These are phyloP conservation scores for Puya raimondii DNA, from an alignment of 176 grass and related monocot species.

Conservation along the genomic window DNA sequence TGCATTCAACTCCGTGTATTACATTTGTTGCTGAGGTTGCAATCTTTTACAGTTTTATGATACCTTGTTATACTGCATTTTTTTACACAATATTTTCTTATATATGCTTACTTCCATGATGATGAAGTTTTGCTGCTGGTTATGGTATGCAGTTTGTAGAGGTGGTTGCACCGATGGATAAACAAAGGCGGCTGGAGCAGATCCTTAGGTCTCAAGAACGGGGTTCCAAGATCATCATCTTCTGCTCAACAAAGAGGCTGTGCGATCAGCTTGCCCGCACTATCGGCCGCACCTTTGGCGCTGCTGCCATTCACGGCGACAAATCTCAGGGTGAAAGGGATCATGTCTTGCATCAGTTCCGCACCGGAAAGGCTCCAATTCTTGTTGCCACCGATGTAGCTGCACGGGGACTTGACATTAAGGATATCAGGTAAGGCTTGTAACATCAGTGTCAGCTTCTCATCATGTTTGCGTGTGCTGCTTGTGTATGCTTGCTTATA, in stretches of 20 bases:
- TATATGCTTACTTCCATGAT: constrained; percentile 8
- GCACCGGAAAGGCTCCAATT: constrained; percentile 62
- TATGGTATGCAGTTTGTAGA: constrained; percentile 63
- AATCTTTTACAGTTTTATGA: neutral
- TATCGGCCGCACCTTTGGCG: constrained; percentile 75
- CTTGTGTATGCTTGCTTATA: too few relatives aligned
- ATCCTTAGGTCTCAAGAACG: constrained; percentile 93
- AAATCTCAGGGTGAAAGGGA: constrained; percentile 92
- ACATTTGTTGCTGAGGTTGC: too few relatives aligned
- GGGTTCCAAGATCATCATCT: constrained; percentile 90
- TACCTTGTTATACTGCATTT: neutral
- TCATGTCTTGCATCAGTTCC: constrained; percentile 85
- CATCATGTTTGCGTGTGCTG: neutral
- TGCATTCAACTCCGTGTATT: too few relatives aligned
- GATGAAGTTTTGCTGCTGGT: constrained; percentile 1
- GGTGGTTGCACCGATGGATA: constrained; percentile 71
- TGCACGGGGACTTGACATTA: constrained; percentile 92
- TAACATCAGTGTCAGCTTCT: neutral
- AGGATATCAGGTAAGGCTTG: constrained; percentile 70
- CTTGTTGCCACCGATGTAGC: constrained; percentile 98
- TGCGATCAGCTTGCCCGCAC: constrained; percentile 75
- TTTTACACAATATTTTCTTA: constrained; percentile 2
- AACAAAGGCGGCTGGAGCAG: constrained; percentile 78
- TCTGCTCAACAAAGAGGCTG: constrained; percentile 89
- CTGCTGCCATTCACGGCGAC: constrained; percentile 79